Evolutionary conservation across 495 filamentous ascomycete species (phyloP).

Genomic region (Xylaria curta): DNA sequence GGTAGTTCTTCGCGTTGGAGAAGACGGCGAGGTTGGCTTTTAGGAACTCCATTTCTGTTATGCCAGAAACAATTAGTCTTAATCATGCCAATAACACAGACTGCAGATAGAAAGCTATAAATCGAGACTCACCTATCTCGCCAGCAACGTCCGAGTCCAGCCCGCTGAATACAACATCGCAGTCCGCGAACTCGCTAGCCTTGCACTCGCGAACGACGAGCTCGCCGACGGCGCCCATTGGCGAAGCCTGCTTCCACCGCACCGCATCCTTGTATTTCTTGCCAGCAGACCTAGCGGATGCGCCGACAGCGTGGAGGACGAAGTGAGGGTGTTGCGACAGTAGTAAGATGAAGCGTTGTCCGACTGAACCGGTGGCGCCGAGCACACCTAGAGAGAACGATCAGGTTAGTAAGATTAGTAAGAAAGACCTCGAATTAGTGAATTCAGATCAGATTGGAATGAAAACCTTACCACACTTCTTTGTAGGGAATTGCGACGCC

Average conservation of each 20-base stretch:
- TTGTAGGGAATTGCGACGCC: conserved; percentile 56
- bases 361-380: conserved; percentile 80
- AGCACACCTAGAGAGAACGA: conserved; percentile 60
- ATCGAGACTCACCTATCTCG: conserved; percentile 65
- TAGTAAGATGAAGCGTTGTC: conserved; percentile 84
- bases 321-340: conserved; percentile 81
- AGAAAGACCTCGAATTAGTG: not conserved
- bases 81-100: not conserved
- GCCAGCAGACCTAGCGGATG: conserved; percentile 77
- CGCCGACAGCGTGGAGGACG: conserved; percentile 76
- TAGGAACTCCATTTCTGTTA: conserved; percentile 77
- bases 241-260: conserved; percentile 79
- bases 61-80: not conserved
- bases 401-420: not conserved
- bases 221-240: conserved; percentile 73
- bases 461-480: conserved; percentile 56
- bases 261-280: conserved; percentile 86
- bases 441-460: too few relatives aligned
- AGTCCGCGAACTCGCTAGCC: conserved; percentile 76
- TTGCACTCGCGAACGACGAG: conserved; percentile 78
- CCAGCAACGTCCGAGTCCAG: conserved; percentile 84
- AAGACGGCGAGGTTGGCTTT: conserved; percentile 80
- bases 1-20: conserved; percentile 90
- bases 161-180: conserved; percentile 90
- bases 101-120: not conserved